These are phyloP conservation scores for Exidia glandulosa DNA, from an alignment of 768 basidiomycete species.

Conservation along the genomic window DNA sequence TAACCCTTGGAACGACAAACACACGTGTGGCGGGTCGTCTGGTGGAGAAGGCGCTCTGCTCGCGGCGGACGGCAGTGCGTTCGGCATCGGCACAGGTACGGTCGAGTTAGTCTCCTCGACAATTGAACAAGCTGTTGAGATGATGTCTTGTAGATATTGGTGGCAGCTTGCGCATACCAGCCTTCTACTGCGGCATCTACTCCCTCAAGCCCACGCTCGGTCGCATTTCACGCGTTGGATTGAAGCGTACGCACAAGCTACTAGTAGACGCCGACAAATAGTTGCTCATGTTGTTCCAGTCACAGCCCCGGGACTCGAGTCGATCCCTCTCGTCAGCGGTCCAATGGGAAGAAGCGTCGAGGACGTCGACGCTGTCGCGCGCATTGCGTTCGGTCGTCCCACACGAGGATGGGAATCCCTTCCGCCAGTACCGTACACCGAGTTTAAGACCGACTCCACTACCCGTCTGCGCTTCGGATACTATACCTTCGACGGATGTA, in stretches of 20 bases:
- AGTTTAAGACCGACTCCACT: conserved; percentile 33
- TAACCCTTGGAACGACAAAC: conserved; percentile 50
- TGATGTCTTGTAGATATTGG: neutral
- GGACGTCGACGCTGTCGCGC: conserved; percentile 56
- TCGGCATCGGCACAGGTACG: conserved; percentile 71
- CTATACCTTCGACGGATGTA: conserved; percentile 48
- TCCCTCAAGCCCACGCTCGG: conserved; percentile 59
- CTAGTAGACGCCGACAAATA: neutral
- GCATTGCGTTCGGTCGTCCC: conserved; percentile 38
- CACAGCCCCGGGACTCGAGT: conserved; percentile 59
- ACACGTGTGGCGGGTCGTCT: conserved; percentile 61
- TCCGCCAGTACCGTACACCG: conserved; percentile 52
- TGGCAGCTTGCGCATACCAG: conserved; percentile 72
- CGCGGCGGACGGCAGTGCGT: conserved; percentile 62
- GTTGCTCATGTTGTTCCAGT: conserved; percentile 22
- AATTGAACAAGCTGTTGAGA: too few species aligned
- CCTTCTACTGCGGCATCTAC: conserved; percentile 69
- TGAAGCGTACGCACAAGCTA: neutral
- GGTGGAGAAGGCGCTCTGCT: conserved; percentile 79
- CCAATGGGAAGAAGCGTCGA: conserved; percentile 61
- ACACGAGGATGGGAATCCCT: conserved; percentile 26
- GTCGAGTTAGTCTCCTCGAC: too few species aligned
- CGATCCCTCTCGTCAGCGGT: conserved; percentile 42
- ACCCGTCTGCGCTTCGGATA: conserved; percentile 62
- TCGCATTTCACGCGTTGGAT: conserved; percentile 41